Conservation (phyloP, 495 filamentous ascomycete species). For the Xylaria nigripes region DNA sequence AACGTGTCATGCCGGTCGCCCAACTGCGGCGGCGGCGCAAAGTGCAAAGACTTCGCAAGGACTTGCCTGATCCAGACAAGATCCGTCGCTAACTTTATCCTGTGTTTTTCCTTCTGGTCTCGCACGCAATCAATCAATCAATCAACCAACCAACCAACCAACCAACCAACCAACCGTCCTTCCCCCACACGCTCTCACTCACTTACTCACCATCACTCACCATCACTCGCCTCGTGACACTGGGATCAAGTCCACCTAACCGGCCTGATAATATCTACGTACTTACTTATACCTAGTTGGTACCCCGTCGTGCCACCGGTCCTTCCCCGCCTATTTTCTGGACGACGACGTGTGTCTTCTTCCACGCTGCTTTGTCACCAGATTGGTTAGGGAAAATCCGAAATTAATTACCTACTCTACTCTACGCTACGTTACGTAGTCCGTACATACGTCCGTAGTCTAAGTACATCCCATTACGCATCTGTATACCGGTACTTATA, state of each 20-base stretch:
- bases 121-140: neutral
- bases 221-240: neutral
- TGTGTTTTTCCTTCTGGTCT: neutral
- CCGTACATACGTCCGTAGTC: too few species aligned
- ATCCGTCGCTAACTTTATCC: neutral
- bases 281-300: too few species aligned
- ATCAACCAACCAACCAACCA: neutral
- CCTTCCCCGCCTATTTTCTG: neutral
- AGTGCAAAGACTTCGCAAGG: conserved; percentile 20
- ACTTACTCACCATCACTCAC: neutral
- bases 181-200: neutral
- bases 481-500: too few species aligned
- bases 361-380: neutral
- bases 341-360: neutral
- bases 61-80: conserved; percentile 22
- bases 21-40: neutral
- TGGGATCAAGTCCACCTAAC: too few species aligned
- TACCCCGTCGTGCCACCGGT: too few species aligned
- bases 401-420: too few species aligned
- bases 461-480: too few species aligned
- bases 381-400: neutral
- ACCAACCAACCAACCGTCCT: neutral
- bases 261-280: too few species aligned
- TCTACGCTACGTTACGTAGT: too few species aligned
- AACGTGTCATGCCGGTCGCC: neutral